Conservation (phyloP, 441 rosid genomes). For the Omphalea diandra region DNA sequence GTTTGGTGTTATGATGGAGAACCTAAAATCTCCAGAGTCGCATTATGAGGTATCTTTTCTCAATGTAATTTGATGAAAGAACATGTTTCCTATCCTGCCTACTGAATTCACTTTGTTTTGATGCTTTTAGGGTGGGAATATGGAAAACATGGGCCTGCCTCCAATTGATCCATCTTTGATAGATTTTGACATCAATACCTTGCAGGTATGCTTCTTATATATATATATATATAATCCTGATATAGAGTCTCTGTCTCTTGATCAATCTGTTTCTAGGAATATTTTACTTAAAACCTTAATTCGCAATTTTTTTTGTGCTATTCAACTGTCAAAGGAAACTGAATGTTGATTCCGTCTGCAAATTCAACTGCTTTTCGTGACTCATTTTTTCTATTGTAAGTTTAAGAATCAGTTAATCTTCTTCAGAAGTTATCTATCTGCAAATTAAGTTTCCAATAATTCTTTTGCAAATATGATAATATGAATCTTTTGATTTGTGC, state of each 20-base stretch:
- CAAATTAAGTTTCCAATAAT: background rate
- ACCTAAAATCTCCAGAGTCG: slow-evolving; percentile 45
- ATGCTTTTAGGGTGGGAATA: slow-evolving; percentile 53
- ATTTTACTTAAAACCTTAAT: background rate
- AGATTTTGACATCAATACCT: slow-evolving; percentile 55
- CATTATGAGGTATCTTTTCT: slow-evolving; percentile 58
- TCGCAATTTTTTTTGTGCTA: background rate
- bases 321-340: background rate
- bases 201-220: slow-evolving; percentile 60
- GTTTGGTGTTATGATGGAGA: slow-evolving; percentile 60
- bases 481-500: background rate
- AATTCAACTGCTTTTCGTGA: background rate
- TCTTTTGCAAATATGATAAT: no score
- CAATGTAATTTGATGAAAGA: slow-evolving; percentile 27
- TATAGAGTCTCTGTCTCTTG: background rate
- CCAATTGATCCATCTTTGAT: slow-evolving; percentile 47
- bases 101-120: slow-evolving; percentile 23
- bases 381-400: background rate
- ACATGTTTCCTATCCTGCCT: slow-evolving; percentile 9
- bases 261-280: no score
- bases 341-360: background rate
- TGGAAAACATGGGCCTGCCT: slow-evolving; percentile 50
- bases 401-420: background rate
- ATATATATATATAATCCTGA: slow-evolving; percentile 1
- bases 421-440: background rate